Base-by-base conservation (phyloP, 352 stramenopile species). In the Phytophthora idaei region DNA sequence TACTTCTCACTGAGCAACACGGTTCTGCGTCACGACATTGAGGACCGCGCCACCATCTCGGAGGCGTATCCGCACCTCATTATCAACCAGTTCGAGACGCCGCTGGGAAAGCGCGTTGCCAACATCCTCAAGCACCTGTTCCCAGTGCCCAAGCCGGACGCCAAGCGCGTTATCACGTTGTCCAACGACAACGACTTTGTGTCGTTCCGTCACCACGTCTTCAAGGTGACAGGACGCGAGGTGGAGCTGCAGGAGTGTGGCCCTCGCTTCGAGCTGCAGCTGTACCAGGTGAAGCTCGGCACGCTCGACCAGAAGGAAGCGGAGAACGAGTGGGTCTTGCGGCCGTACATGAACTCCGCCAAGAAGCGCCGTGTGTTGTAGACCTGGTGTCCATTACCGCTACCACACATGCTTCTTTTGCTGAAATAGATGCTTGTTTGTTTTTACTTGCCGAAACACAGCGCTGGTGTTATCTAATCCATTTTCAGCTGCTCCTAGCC, bases 71-170 rank as follows among this genome's bases (percentile, higher is more conserved):
- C 96, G 36, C 95, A 99, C 78, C 80, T 99, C 52, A 99, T 99
- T 61, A 76, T 99, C 45, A 93, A 99, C 79, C 90, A 98, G 71
- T 99, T 99, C 64, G 83, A 97, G 50, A 98, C 94, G 11, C 63
- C 89, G 21, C 81, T 99, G 44, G 98, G 98, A 47, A 87, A 97
- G 67, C 93, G 98, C 46, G 92, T 99, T 32, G 89, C 90, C 53
- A 99, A 98, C 74, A 98, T 99, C 73, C 83, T 99, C 5, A 99
- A 99, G 81, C 97, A 99, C 77, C 73, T 99, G 31, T 99, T 99
- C 74, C 98, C 98, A 0, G 96, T 99, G 41, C 97, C 98, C 4
- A 98, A 99, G 74, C 61, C 86, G 17, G 98, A 99, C 73, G 93
- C 96, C 27, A 97, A 98, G 74, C 91, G 98, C 46, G 93, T 99